Evolutionary conservation across 441 rosid genomes (phyloP), one percentile per base, ranked within the genome.

Genomic region (Capsella rubella): DNA sequence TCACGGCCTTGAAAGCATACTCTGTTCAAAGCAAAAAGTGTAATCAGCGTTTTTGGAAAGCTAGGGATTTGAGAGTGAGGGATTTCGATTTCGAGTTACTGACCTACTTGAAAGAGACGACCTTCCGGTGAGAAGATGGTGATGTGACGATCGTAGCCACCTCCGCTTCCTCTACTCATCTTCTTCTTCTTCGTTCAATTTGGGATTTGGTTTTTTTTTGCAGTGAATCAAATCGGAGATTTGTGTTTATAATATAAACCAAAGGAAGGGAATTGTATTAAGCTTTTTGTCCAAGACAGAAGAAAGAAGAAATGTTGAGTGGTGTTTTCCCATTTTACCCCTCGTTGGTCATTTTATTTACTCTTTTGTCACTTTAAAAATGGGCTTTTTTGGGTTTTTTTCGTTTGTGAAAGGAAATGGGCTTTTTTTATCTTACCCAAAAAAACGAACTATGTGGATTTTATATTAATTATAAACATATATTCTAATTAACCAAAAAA

Each of bases 91-190:
- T n/a, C 35, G 50, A 45, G 47, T 32, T 13, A 80, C 93, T 51
- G 57, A 91, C 98, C 97, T 21, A 94, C 97, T 90, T 94, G 98
- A 73, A 90, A 94, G 81, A 91, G 97, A 52, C 98, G 98, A 58
- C 98, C 97, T 76, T 94, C 98, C 6, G 97, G 98, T 1, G 98
- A 94, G 88, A 94, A 94, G 80, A 94, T 91, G 27, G 97, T 91
- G 83, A 94, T 94, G 81, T 91, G 98, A 16, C 98, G 95, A 90
- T 93, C 98, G 83, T 94, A 94, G 7, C 97, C 98, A 0, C 85
- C 95, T 65, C 97, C 97, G 62, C 97, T 94, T 83, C 96, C 98
- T 82, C 97, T 87, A 56, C 98, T 94, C 98, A 94, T 94, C 54
- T 50, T 50, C 14, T 37, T 87, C 57, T n/a, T 28, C n/a, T 32